Evolutionary conservation across 2,329 filamentous ascomycete genomes (phyloP).

Genomic region (Neurospora crassa): DNA sequence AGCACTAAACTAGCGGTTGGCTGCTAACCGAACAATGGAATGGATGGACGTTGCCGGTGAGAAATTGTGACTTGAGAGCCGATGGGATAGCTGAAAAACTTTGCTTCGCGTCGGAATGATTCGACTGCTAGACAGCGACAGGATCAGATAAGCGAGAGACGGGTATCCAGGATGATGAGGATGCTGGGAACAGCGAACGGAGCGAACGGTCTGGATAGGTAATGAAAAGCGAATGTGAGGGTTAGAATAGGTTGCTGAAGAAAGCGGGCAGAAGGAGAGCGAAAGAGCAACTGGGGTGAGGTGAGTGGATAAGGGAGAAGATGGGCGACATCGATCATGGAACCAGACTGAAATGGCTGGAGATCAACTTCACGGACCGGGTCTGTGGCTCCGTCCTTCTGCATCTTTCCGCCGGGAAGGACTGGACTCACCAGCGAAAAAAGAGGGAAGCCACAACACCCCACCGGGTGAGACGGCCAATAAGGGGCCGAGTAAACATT

Average conservation of each 20-base stretch:
- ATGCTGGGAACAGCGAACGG: not conserved
- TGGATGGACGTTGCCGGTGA: not conserved
- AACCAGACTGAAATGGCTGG: not conserved
- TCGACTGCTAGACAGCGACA: not conserved
- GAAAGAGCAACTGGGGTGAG: conserved; percentile 1
- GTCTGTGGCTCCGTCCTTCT: conserved; percentile 13
- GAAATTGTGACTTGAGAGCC: not conserved
- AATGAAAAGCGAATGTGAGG: conserved; percentile 3
- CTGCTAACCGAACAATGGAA: not conserved
- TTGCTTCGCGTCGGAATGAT: not conserved
- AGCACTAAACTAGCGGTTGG: not conserved
- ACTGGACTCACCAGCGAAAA: not conserved
- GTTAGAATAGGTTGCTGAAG: not conserved
- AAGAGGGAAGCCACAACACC: not conserved
- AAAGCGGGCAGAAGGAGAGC: not conserved
- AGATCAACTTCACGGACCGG: not conserved
- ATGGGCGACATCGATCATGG: not conserved
- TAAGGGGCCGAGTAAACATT: not conserved
- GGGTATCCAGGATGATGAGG: not conserved
- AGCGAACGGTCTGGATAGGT: not conserved
- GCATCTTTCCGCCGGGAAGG: not conserved
- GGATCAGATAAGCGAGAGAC: not conserved
- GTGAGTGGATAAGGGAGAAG: conserved; percentile 1
- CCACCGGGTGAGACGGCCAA: not conserved
- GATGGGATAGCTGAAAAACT: not conserved